phyloP scores from a whole-genome alignment of 371 early-diverging fungal genomes.

The Mucor mucedo region DNA sequence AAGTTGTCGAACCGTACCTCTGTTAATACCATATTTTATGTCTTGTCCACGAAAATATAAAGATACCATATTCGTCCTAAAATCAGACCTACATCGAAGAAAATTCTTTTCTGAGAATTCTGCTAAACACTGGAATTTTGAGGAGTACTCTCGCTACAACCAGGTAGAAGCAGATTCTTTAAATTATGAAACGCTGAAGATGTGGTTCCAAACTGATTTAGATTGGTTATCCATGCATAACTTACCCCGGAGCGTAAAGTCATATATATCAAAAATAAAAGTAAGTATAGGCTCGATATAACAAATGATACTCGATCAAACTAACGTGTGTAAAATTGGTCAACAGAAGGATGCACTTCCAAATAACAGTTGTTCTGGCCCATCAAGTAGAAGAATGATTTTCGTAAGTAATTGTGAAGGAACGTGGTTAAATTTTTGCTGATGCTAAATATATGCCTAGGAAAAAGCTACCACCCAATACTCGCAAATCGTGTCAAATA shows the following conservation, averaged over 20 bases:
- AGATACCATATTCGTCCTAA: too few relatives aligned
- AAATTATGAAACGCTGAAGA: background rate
- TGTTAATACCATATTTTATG: too few relatives aligned
- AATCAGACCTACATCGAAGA: too few relatives aligned
- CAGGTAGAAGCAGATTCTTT: background rate
- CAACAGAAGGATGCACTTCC: background rate
- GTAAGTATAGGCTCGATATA: background rate
- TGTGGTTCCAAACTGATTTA: background rate
- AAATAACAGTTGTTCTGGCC: background rate
- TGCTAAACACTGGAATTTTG: background rate
- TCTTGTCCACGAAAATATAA: too few relatives aligned
- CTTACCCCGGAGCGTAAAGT: background rate
- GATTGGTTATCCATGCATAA: background rate
- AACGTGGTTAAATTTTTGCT: background rate
- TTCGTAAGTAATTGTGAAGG: background rate
- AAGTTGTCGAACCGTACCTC: too few relatives aligned
- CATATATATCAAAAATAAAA: background rate
- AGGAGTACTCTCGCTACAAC: background rate
- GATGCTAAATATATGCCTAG: constrained; percentile 1
- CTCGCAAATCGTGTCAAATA: background rate
- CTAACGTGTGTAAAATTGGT: constrained; percentile 1
- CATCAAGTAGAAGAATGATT: background rate
- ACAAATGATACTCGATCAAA: constrained; percentile 3
- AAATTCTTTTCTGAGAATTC: too few relatives aligned
- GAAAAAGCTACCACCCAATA: constrained; percentile 1